These are phyloP conservation scores for Neonectria faginata DNA, from an alignment of 2,329 filamentous ascomycete genomes.

Conservation along the genomic window DNA sequence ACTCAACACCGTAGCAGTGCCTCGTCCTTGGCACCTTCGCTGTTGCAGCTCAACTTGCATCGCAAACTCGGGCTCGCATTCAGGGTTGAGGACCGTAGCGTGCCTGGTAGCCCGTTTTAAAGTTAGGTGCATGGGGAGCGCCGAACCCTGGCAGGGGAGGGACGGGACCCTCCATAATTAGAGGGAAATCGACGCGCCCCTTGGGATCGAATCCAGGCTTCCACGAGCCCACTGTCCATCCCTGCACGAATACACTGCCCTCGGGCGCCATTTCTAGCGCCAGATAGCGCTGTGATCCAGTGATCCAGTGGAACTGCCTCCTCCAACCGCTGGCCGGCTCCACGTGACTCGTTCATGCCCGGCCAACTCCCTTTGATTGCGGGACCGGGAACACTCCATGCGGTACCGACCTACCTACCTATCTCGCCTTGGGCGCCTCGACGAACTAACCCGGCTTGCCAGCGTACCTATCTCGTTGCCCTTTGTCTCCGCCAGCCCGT, in stretches of 20 bases:
- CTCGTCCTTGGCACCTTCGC: constrained; percentile 10
- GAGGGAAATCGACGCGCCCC: not conserved
- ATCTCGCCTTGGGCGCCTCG: constrained; percentile 43
- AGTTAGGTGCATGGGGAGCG: constrained; percentile 33
- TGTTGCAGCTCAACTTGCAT: not conserved
- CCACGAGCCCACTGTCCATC: constrained; percentile 11
- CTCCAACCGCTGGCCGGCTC: constrained; percentile 38
- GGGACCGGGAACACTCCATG: constrained; percentile 29
- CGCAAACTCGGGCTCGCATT: not conserved
- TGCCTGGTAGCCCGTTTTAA: constrained; percentile 30
- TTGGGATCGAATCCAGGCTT: not conserved
- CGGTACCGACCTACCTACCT: constrained; percentile 39
- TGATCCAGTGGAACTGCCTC: constrained; percentile 39
- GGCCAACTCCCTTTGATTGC: constrained; percentile 45
- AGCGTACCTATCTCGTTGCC: constrained; percentile 36
- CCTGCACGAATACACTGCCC: constrained; percentile 14
- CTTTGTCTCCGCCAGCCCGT: constrained; percentile 34
- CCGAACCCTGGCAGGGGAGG: constrained; percentile 24
- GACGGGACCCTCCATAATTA: constrained; percentile 16
- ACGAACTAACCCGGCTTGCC: constrained; percentile 35
- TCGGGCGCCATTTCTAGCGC: constrained; percentile 43
- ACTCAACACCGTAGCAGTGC: constrained; percentile 1
- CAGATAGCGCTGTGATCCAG: constrained; percentile 42
- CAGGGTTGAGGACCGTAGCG: constrained; percentile 6
- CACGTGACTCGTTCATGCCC: constrained; percentile 46